Base-by-base conservation (phyloP, 2,329 filamentous ascomycete genomes). In the Penicillium corylophilum region DNA sequence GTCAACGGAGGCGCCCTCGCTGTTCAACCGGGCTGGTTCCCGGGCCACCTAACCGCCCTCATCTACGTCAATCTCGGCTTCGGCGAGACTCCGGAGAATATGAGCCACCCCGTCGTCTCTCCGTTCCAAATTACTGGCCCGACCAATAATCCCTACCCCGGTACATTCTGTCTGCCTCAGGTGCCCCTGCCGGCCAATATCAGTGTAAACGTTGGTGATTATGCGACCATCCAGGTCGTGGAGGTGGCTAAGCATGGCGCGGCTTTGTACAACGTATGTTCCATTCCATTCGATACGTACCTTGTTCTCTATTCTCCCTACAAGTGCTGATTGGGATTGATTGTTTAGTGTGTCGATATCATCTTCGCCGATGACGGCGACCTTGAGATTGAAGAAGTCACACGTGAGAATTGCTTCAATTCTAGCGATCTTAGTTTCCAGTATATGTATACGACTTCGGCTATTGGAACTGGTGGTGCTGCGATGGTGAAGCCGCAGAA, bases 1-100 rank as follows among this genome's bases (percentile, higher is more conserved):
- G 81, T 90, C 44, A 83, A 76, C 26, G 94, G 94, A 61, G 94
- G 94, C 56, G 90, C 91, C n/a, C 67, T 99, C 54, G 82, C 90
- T 44, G 81, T 96, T 64, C 93, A 97, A 68, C 94, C 94, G 0
- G 94, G 93, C 65, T 97, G 94, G 94, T 96, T 96, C 78, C 85
- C 86, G 52, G 94, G 94, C 58, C 94, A 97, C 71, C 72, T 82
- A 31, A 86, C 84, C 5, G 93, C 91, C 16, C 83, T 90, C 63
- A 81, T 96, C 68, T 96, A 95, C 75, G 78, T 97, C 74, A 97
- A 97, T 77, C 80, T 97, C 49, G 94, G 94, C 60, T 84, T 92
- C 59, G 90, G 89, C 59, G 90, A 81, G 29, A 84, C 88, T 7
- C 93, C 94, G 0, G 72, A 75, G 6, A 97, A 97, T 79, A 95